Evolutionary conservation across 208 protist genomes (phyloP), one percentile per base, ranked within the genome.

Genomic region (Trypanosoma cruzi): DNA sequence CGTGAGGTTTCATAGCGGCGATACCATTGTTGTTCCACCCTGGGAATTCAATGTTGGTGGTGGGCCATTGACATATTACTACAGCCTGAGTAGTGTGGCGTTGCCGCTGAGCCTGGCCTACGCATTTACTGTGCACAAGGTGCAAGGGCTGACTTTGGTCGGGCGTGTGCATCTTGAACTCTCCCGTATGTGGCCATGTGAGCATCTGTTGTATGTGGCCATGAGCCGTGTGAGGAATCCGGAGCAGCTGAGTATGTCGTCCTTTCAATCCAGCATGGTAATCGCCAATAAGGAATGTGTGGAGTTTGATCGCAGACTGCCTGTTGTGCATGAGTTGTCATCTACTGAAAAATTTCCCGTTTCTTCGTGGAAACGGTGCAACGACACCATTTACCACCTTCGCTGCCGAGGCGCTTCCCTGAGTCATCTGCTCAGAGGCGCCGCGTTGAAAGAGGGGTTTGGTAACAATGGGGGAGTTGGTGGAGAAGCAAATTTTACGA

Each of bases 101-200:
- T 60, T 95, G 10, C 90, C 90, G 11, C 84, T 96, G 46, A 85
- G 79, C 34, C 68, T 93, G n/a, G 90, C 90, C 63, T 96, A 93
- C 68, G 90, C 90, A 75, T 96, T 96, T 74, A 96, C 90, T 7
- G 90, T 96, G 73, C 90, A 96, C 77, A 96, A 96, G 77, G 87
- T 93, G 73, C 90, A 96, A 77, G 90, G 90, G 0, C 75, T 96
- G 57, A 93, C 87, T 34, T 75, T 96, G 22, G 85, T 93, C 26
- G 85, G 90, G 14, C 90, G 87, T 37, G 90, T 95, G 59, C 90
- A 95, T 73, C 84, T 95, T 29, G 85, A 95, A 74, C 87, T 95
- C 50, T 90, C 85, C 44, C 83, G 86, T 64, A 95, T 95, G 90
- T 95, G 90, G 90, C 87, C 90, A 26, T 95, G 90, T 66, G 87